phyloP scores from a whole-genome alignment of 148 eudicot genomes.

The Arbutus unedo region DNA sequence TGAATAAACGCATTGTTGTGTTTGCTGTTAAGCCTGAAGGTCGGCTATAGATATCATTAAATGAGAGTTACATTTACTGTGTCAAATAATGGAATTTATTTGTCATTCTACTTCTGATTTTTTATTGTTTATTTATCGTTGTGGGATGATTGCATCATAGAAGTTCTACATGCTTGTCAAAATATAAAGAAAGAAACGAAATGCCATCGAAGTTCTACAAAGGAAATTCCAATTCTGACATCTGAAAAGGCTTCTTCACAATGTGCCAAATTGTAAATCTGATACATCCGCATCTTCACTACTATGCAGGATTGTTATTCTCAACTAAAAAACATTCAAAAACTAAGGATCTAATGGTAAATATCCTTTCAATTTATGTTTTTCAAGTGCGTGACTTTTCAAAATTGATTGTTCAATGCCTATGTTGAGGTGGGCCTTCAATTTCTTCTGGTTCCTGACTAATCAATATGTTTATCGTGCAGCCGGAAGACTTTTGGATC shows the following conservation, averaged over 20 bases:
- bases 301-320: constrained; percentile 62
- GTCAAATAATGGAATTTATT: not conserved
- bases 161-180: not conserved
- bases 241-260: constrained; percentile 3
- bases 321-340: constrained; percentile 77
- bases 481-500: constrained; percentile 99
- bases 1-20: not conserved
- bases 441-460: not conserved
- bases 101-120: not conserved
- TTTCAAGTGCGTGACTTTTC: not conserved
- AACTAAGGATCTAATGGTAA: constrained; percentile 92
- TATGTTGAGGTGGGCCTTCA: not conserved
- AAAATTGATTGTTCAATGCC: not conserved
- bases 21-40: not conserved
- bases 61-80: not conserved
- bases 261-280: constrained; percentile 12
- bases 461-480: constrained; percentile 25
- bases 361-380: constrained; percentile 1
- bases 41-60: not conserved
- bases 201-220: not conserved
- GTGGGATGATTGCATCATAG: not conserved
- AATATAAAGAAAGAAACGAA: not conserved
- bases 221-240: not conserved
- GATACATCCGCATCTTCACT: constrained; percentile 19
- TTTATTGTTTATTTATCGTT: not conserved